Evolutionary conservation across 2,329 filamentous ascomycete species (phyloP).

Genomic region (Diplodia mutila): DNA sequence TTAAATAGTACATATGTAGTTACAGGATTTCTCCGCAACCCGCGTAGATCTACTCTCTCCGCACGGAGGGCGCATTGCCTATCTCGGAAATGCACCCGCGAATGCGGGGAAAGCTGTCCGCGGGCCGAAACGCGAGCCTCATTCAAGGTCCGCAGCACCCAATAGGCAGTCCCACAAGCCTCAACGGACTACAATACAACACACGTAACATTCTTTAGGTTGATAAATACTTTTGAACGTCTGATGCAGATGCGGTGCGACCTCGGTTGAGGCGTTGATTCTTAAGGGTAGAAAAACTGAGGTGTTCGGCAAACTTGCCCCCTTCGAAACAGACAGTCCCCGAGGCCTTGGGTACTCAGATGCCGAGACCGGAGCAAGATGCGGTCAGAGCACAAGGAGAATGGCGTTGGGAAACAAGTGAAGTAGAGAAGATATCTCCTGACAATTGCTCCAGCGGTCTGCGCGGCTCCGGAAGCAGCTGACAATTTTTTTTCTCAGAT

Average conservation of each 20-base stretch:
- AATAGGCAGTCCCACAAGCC: not conserved
- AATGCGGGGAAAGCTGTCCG: not conserved
- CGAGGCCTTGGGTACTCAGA: not conserved
- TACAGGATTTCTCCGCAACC: not conserved
- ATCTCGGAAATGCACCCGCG: not conserved
- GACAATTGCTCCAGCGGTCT: constrained; percentile 1
- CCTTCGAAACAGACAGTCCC: not conserved
- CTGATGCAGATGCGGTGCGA: not conserved
- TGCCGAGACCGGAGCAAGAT: not conserved
- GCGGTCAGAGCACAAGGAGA: not conserved
- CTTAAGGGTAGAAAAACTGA: not conserved
- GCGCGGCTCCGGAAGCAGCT: constrained; percentile 20
- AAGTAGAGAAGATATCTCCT: constrained; percentile 18
- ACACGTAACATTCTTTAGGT: not conserved
- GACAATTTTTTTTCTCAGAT: constrained; percentile 5
- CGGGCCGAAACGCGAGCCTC: constrained; percentile 13
- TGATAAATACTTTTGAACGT: not conserved
- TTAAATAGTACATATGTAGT: not conserved
- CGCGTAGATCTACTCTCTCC: not conserved
- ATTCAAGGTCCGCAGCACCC: not conserved
- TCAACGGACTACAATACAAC: not conserved
- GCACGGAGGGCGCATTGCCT: constrained; percentile 8
- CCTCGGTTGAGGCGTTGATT: not conserved
- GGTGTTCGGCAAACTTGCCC: constrained; percentile 1
- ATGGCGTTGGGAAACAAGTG: not conserved